Conservation (phyloP, 1,284 basidiomycete genomes). For the Neolentinus lepideus region DNA sequence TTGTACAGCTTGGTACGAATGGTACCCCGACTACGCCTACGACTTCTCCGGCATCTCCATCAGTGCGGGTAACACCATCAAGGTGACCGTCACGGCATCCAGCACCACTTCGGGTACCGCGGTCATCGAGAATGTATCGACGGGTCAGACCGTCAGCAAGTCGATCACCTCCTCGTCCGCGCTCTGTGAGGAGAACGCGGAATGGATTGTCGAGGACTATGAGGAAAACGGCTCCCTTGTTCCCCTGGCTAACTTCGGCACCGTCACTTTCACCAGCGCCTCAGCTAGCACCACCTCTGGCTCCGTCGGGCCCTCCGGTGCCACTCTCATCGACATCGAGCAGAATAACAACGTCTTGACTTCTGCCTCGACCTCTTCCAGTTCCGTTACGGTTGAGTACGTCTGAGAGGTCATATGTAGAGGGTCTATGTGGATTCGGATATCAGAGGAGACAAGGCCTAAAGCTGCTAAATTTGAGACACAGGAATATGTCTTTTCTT, state of each 20-base stretch:
- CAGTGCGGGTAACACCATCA: constrained; percentile 22
- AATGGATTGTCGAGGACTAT: constrained; percentile 32
- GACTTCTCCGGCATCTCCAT: constrained; percentile 25
- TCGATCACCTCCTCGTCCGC: constrained; percentile 20
- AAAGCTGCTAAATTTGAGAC: no score
- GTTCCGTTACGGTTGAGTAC: constrained; percentile 20
- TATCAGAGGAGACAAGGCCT: no score
- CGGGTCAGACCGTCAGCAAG: constrained; percentile 20
- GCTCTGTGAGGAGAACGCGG: constrained; percentile 26
- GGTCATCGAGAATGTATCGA: constrained; percentile 22
- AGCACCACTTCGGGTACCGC: constrained; percentile 20
- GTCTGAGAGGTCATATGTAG: not conserved
- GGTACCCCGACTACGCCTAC: constrained; percentile 27
- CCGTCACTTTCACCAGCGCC: constrained; percentile 22
- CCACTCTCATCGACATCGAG: constrained; percentile 23
- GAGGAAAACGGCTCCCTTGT: constrained; percentile 22
- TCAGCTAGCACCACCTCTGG: constrained; percentile 11
- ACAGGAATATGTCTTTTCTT: no score
- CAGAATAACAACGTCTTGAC: constrained; percentile 22
- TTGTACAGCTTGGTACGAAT: constrained; percentile 29
- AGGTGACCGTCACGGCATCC: constrained; percentile 21
- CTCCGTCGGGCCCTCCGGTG: constrained; percentile 11
- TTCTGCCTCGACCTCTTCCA: constrained; percentile 13
- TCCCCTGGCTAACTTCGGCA: constrained; percentile 30
- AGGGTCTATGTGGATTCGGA: not conserved